These are phyloP conservation scores for Aspergillus persii DNA, from an alignment of 2,329 filamentous ascomycete species.

Conservation along the genomic window DNA sequence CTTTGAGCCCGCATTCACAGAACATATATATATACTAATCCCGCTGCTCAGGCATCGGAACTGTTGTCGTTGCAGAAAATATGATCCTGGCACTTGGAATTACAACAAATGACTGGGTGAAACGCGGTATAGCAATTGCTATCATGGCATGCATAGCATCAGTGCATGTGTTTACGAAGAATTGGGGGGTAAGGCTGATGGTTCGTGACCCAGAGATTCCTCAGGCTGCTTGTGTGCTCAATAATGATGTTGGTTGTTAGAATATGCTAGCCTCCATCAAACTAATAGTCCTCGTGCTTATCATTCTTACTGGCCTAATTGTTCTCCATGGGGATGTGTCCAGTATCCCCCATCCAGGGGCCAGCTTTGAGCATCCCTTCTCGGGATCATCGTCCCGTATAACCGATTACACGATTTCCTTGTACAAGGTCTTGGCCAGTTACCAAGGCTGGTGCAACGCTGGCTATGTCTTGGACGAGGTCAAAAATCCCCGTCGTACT, in stretches of 20 bases:
- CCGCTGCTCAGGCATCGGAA: conserved; percentile 52
- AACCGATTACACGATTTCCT: conserved; percentile 65
- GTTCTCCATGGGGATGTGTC: conserved; percentile 59
- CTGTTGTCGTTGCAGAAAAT: conserved; percentile 69
- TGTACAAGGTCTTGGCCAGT: conserved; percentile 71
- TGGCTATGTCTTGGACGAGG: conserved; percentile 55
- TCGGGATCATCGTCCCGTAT: conserved; percentile 58
- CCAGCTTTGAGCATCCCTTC: conserved; percentile 63
- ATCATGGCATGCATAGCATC: conserved; percentile 65
- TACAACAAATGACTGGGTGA: conserved; percentile 65
- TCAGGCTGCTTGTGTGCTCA: neutral
- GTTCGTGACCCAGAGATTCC: neutral
- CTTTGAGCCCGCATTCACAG: neutral
- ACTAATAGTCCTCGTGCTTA: conserved; percentile 63
- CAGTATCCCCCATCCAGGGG: conserved; percentile 58
- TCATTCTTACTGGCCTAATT: conserved; percentile 61
- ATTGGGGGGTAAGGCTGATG: conserved; percentile 66
- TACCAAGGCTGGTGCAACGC: conserved; percentile 50
- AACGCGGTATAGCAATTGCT: conserved; percentile 64
- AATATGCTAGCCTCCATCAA: conserved; percentile 66
- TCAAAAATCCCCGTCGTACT: conserved; percentile 62
- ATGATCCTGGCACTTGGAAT: conserved; percentile 64
- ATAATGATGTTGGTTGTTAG: neutral
- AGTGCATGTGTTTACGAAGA: conserved; percentile 62
- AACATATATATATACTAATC: neutral